A percentile compares a stretch with the other conserved stretches of the same genome.
Conservation (phyloP, 768 basidiomycete species). For the Galerina marginata region DNA sequence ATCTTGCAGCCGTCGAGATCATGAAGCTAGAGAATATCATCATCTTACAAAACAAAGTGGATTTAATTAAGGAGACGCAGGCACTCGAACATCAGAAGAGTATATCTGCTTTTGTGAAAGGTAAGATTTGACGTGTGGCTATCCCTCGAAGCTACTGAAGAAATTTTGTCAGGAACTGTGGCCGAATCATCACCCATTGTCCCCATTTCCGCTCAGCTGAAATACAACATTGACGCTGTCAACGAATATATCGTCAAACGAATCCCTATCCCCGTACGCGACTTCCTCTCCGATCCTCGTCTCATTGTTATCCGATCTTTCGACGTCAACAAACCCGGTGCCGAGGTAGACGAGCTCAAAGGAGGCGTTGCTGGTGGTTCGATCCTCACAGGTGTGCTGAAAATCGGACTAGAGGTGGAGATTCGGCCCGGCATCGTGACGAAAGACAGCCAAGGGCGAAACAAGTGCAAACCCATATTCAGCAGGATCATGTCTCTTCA, state of each 20-base stretch:
- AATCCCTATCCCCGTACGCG: slow-evolving; percentile 92
- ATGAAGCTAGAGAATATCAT: slow-evolving; percentile 99
- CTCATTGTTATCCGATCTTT: slow-evolving; percentile 99
- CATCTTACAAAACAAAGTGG: slow-evolving; percentile 98
- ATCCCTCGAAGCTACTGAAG: not conserved
- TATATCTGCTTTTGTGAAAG: slow-evolving; percentile 94
- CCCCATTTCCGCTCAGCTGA: slow-evolving; percentile 97
- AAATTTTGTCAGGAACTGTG: slow-evolving; percentile 74
- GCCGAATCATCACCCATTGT: slow-evolving; percentile 98
- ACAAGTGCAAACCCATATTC: slow-evolving; percentile 93
- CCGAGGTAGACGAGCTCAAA: slow-evolving; percentile 95
- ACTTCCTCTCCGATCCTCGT: slow-evolving; percentile 89
- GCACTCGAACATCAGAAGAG: slow-evolving; percentile 97
- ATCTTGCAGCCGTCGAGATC: slow-evolving; percentile 98
- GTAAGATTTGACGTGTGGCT: slow-evolving; percentile 41
- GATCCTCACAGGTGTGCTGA: slow-evolving; percentile 90
- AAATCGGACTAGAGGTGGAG: slow-evolving; percentile 92
- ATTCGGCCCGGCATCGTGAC: slow-evolving; percentile 97
- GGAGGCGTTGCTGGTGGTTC: slow-evolving; percentile 98
- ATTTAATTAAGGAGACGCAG: slow-evolving; percentile 93
- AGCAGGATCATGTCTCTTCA: slow-evolving; percentile 88
- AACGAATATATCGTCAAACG: slow-evolving; percentile 98
- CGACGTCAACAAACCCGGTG: slow-evolving; percentile 99
- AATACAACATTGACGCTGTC: slow-evolving; percentile 99
- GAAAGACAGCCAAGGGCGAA: slow-evolving; percentile 89